Base-by-base conservation (phyloP, 495 filamentous ascomycete genomes). In the Oidiodendron maius region DNA sequence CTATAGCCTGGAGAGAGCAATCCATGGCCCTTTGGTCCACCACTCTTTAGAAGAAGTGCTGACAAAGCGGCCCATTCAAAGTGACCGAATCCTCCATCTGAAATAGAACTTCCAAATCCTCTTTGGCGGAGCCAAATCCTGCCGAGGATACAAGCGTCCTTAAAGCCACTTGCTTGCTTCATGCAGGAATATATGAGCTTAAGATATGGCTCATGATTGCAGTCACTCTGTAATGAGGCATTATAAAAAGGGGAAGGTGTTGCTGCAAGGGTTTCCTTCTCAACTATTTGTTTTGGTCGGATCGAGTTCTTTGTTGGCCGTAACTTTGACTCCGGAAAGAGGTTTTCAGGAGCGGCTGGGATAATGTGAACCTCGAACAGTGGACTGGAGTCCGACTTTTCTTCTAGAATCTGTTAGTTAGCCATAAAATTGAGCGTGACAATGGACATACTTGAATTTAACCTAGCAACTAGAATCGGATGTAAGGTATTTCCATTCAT, bases 41-140 rank as follows among this genome's bases (percentile, higher is more conserved):
- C 84, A 2, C 80, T 78, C 60, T 90, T 83, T 41, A 97, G 72
- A 2, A 97, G 70, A 16, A 95, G 69, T n/a, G 90, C 86, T 55
- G 86, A 74, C 1, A 90, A 59, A 21, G 80, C 70, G 0, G 83
- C 76, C 89, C 89, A 97, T 61, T 98, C 91, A 49, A 96, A 94
- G 50, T 87, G 78, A 15, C 93, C 93, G 64, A 98, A 96, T 1
- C 94, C 93, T 21, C 91, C 91, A n/a, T 73, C 67, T 18, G 75
- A 68, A 10, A 91, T 67, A 38, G 69, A 62, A 11, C 84, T 72
- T 8, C 71, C 72, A 57, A 95, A 84, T 0, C 91, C 91, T 34
- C 91, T 81, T 67, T 97, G 94, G 49, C 79, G 81, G 25, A 98
- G 69, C 93, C 93, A 98, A 39, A 84, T 77, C 38, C 84, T 80